Conservation (phyloP, 192 early-diverging fungal species). For the Coemansia sp. region DNA sequence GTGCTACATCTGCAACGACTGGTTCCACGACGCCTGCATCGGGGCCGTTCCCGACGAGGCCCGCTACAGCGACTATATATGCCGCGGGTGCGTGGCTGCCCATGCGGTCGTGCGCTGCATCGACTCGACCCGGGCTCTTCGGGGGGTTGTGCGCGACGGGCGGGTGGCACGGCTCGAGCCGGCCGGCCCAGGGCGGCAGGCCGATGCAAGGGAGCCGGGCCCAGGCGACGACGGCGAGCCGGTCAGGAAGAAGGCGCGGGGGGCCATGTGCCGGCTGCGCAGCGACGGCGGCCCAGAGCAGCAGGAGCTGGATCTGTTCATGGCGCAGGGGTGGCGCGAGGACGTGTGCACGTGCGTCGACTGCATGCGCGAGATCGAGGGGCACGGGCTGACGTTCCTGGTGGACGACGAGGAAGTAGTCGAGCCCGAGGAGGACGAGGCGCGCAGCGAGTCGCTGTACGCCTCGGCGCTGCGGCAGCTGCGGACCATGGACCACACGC, state of each 20-base stretch:
- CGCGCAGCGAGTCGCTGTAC: slow-evolving; percentile 59
- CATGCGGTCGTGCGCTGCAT: slow-evolving; percentile 29
- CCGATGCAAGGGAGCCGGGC: not conserved
- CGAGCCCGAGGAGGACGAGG: slow-evolving; percentile 76
- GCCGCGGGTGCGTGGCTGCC: slow-evolving; percentile 25
- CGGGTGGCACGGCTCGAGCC: slow-evolving; percentile 3
- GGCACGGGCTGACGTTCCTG: slow-evolving; percentile 50
- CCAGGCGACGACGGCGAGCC: not conserved
- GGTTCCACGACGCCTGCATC: slow-evolving; percentile 72
- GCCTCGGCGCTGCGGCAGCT: slow-evolving; percentile 74
- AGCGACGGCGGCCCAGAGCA: slow-evolving; percentile 26
- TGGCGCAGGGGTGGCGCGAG: slow-evolving; percentile 66
- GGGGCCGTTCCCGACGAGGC: slow-evolving; percentile 46
- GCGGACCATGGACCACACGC: slow-evolving; percentile 61
- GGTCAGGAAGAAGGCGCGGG: slow-evolving; percentile 10
- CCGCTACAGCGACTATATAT: slow-evolving; percentile 33
- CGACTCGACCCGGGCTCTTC: slow-evolving; percentile 5
- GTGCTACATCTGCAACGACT: slow-evolving; percentile 84
- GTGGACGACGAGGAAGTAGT: slow-evolving; percentile 59
- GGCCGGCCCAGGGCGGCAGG: no score
- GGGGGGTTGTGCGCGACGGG: slow-evolving; percentile 15
- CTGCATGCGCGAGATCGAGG: slow-evolving; percentile 50
- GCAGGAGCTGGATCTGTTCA: slow-evolving; percentile 60
- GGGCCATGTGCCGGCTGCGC: slow-evolving; percentile 10
- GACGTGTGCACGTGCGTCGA: slow-evolving; percentile 65